A percentile compares a stretch with the other conserved stretches of the same genome.
phyloP scores from a whole-genome alignment of 805 yeast genomes.

The Yarrowia hollandica region DNA sequence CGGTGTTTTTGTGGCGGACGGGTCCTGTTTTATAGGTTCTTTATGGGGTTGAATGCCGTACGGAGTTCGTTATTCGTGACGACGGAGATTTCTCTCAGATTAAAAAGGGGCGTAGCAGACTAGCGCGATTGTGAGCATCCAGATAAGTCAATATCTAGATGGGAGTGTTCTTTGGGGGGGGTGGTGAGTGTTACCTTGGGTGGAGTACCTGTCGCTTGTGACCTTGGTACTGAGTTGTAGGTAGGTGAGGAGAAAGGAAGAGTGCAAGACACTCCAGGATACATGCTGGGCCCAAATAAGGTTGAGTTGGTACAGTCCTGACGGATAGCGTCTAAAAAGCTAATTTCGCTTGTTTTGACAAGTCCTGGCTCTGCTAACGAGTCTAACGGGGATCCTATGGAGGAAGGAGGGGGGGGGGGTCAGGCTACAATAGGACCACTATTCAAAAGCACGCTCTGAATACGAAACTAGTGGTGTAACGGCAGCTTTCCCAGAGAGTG shows the following conservation, averaged over 20 bases:
- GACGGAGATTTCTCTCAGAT: constrained; percentile 29
- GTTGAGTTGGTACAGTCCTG: background rate
- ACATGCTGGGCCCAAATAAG: constrained; percentile 1
- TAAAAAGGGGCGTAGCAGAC: constrained; percentile 15
- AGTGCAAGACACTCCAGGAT: background rate
- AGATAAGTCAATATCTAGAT: constrained; percentile 27
- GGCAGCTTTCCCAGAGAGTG: too few species aligned
- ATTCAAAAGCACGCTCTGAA: too few species aligned
- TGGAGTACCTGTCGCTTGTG: constrained; percentile 18
- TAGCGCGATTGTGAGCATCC: constrained; percentile 25
- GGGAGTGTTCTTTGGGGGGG: background rate
- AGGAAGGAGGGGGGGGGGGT: too few species aligned
- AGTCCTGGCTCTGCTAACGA: too few species aligned
- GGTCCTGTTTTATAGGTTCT: too few species aligned
- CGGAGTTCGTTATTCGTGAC: constrained; percentile 10
- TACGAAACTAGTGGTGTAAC: too few species aligned
- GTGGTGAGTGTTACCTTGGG: background rate
- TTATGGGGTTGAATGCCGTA: constrained; percentile 11
- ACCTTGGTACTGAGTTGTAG: constrained; percentile 24
- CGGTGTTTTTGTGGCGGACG: too few species aligned
- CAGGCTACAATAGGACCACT: too few species aligned
- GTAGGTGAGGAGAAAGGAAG: background rate
- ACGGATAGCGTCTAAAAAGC: background rate
- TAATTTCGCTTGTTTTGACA: constrained; percentile 7
- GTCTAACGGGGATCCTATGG: too few species aligned